phyloP scores from a whole-genome alignment of 108 stramenopile genomes.

The Nannochloropsis granulata region DNA sequence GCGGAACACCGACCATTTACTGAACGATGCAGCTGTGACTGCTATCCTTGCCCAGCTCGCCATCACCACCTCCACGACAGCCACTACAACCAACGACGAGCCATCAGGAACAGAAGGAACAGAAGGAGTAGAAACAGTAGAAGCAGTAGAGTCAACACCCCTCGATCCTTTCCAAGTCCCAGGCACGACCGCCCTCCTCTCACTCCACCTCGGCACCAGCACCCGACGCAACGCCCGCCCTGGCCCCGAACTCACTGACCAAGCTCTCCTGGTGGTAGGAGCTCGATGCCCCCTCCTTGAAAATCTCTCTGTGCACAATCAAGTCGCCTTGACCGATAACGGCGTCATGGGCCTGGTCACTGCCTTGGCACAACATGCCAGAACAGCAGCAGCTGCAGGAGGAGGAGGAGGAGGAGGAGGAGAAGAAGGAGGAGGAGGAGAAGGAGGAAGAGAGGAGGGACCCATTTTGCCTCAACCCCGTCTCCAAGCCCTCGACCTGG shows the following conservation, averaged over 20 bases:
- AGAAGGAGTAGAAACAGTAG: too few species aligned
- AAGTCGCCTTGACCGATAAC: neutral
- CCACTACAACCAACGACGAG: too few species aligned
- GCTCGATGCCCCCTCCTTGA: neutral
- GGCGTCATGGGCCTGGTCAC: neutral
- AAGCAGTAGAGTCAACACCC: too few species aligned
- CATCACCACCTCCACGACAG: neutral
- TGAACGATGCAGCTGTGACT: neutral
- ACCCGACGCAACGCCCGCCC: neutral
- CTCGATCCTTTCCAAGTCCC: neutral
- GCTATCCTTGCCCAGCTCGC: neutral
- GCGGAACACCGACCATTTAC: neutral
- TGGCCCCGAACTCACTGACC: neutral
- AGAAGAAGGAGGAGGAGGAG: too few species aligned
- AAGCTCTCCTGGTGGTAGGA: neutral
- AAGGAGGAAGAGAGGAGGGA: too few species aligned
- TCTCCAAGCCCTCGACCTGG: neutral
- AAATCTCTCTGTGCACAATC: neutral
- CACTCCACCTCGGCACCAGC: neutral
- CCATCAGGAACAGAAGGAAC: too few species aligned
- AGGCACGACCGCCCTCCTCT: neutral
- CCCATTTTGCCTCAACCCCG: neutral
- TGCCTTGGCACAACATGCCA: too few species aligned
- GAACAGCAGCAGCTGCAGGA: too few species aligned
- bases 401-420: too few species aligned